These are phyloP conservation scores for Cocos nucifera DNA, from an alignment of 176 grass and related monocot genomes.

Conservation along the genomic window DNA sequence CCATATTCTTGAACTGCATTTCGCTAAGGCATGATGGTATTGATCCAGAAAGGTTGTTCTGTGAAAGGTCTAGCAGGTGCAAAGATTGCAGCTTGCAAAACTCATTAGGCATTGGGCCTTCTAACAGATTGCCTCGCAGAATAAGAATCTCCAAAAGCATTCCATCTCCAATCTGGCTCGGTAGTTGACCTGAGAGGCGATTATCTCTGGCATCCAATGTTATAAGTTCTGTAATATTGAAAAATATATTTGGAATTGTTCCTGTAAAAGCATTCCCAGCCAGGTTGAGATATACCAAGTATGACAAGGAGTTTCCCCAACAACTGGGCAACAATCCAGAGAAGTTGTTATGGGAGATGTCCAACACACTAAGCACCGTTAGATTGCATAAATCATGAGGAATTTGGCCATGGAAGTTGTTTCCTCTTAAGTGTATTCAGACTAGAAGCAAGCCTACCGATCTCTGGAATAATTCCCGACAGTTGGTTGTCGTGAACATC, in stretches of 20 bases:
- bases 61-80: slow-evolving; percentile 5
- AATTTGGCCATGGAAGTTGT: slow-evolving; percentile 11
- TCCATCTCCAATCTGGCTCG: no score
- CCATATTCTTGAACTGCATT: background rate
- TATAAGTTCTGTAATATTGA: background rate
- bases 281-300: background rate
- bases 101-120: background rate
- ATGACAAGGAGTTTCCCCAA: no score
- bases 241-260: background rate
- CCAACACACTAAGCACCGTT: background rate
- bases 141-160: background rate
- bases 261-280: slow-evolving; percentile 14
- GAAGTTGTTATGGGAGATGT: slow-evolving; percentile 23
- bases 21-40: slow-evolving; percentile 26
- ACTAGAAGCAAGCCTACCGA: no score
- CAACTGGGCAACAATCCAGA: slow-evolving; percentile 3
- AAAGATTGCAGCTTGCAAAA: slow-evolving; percentile 1
- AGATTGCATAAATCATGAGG: background rate
- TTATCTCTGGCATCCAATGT: slow-evolving; percentile 15
- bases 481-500: no score
- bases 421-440: background rate
- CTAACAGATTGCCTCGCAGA: slow-evolving; percentile 8
- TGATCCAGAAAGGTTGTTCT: slow-evolving; percentile 16
- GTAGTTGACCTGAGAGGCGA: background rate
- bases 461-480: no score